Percentiles rank a stretch among this genome's conserved stretches.
phyloP scores from a whole-genome alignment of 345 rosid genomes.

The Gynandropsis gynandra region DNA sequence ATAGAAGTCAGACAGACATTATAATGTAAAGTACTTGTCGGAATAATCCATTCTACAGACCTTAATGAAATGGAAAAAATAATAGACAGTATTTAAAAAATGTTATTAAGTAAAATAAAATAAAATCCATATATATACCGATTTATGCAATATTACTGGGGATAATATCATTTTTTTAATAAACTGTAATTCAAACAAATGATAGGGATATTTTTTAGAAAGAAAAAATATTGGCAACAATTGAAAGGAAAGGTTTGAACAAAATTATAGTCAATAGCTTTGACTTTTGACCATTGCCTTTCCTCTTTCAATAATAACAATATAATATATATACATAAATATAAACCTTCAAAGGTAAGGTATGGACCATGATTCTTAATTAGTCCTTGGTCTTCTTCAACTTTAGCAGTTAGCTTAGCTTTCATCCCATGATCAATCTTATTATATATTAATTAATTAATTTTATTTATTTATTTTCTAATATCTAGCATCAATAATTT shows the following conservation, averaged over 20 bases:
- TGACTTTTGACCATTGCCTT: constrained; percentile 26
- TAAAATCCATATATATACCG: too few species aligned
- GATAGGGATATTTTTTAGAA: too few species aligned
- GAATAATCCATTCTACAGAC: too few species aligned
- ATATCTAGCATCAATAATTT: constrained; percentile 8
- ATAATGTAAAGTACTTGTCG: neutral
- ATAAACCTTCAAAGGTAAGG: constrained; percentile 13
- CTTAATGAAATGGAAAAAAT: too few species aligned
- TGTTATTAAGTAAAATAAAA: too few species aligned
- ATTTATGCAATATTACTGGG: too few species aligned
- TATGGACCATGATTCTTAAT: constrained; percentile 12
- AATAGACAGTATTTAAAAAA: too few species aligned
- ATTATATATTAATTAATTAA: constrained; percentile 2
- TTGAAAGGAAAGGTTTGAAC: neutral
- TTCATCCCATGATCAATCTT: constrained; percentile 21
- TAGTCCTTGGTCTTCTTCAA: constrained; percentile 14
- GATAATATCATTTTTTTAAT: too few species aligned
- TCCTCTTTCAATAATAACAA: constrained; percentile 5
- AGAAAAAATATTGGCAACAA: too few species aligned
- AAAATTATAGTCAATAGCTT: constrained; percentile 25
- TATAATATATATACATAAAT: too few species aligned
- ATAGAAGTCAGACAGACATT: neutral
- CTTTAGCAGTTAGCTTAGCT: constrained; percentile 27
- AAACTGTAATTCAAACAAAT: too few species aligned
- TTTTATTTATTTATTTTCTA: constrained; percentile 11